Evolutionary conservation across 2,329 filamentous ascomycete genomes (phyloP), one percentile per base, ranked within the genome.

Genomic region (Cadophora sp.): DNA sequence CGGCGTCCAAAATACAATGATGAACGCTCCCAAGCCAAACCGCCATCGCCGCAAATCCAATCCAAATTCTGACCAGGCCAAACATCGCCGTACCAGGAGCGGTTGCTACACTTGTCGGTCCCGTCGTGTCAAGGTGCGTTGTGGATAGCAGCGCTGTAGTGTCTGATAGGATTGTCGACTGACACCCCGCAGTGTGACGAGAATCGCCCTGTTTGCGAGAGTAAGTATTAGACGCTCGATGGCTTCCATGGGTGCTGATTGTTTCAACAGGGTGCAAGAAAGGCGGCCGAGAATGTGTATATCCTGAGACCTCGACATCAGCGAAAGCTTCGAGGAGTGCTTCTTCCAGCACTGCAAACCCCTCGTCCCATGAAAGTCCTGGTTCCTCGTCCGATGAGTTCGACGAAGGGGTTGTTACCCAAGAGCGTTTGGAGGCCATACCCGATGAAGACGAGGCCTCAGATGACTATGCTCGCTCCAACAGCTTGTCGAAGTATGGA

Each of bases 51-150:
- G 74, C 45, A 77, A 75, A 66, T 71, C 73, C 16, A 72, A 59
- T 22, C 71, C 73, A 53, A 66, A 68, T 58, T 65, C 69, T 51
- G 74, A 76, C n/a, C 71, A 74, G 75, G 91, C 96, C 72, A 98
- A 98, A 80, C 95, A 98, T 78, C 91, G 94, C 69, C 89, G 96
- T 73, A 98, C 96, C 51, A 87, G 96, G 73, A 97, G 94, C 70
- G 96, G 96, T 33, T 99, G 96, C 81, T 97, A 87, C 77, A 98
- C 94, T 56, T 99, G 96, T 79, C 87, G 96, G 67, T 90, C 90
- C 74, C 87, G 96, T 72, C 88, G 96, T 78, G 94, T 98, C 61
- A 98, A 91, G 84, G 88, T 89, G 81, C 71, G 76, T 59, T 22
- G 43, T 41, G 27, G 51, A 33, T 20, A 18, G 18, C 14, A 53